Conservation (phyloP, 768 basidiomycete species). For the Astraeus odoratus region DNA sequence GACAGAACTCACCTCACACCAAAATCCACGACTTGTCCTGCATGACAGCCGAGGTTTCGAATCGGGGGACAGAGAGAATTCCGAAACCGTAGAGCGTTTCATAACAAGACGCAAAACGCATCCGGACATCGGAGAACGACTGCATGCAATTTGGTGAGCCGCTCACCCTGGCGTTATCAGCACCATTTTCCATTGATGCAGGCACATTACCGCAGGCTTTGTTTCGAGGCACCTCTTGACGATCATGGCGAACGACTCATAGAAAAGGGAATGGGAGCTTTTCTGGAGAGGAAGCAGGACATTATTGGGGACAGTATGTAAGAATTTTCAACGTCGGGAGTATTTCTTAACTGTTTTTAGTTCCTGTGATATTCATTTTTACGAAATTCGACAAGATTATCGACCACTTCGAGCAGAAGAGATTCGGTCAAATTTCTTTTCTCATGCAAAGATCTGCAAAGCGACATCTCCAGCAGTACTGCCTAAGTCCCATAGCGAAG, state of each 20-base stretch:
- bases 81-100: conserved; percentile 6
- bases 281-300: not conserved
- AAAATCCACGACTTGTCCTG: conserved; percentile 8
- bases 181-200: not conserved
- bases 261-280: conserved; percentile 2
- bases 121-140: conserved; percentile 3
- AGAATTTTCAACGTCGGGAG: not conserved
- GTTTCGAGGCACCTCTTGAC: conserved; percentile 1
- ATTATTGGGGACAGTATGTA: conserved; percentile 2
- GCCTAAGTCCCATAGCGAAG: not conserved
- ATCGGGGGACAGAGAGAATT: conserved; percentile 5
- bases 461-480: not conserved
- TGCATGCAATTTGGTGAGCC: conserved; percentile 12
- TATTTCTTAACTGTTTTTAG: not conserved
- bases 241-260: conserved; percentile 1
- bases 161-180: too few species aligned
- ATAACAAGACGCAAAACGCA: conserved; percentile 2
- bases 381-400: conserved; percentile 6
- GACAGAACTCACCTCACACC: conserved; percentile 5
- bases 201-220: not conserved
- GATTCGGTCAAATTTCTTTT: too few species aligned
- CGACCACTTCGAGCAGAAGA: not conserved
- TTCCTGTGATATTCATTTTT: conserved; percentile 1
- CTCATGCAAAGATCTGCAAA: not conserved
- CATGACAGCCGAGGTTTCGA: conserved; percentile 15